Conservation (phyloP, 2,329 filamentous ascomycete species). For the Exophiala lecanii-corni region DNA sequence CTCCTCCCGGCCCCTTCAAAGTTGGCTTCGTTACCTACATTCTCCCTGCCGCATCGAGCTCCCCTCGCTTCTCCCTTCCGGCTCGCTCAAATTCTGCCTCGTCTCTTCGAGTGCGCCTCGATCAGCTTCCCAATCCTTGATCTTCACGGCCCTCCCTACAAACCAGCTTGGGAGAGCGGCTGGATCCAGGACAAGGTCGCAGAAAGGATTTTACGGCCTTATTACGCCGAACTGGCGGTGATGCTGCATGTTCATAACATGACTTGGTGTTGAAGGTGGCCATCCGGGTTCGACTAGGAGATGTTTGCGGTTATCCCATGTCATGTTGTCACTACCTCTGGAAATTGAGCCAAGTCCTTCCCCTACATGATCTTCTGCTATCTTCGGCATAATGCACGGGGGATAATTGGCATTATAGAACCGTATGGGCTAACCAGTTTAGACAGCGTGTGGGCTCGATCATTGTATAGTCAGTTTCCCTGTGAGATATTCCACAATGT, state of each 20-base stretch:
- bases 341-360: background rate
- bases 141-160: conserved; percentile 2
- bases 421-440: conserved; percentile 3
- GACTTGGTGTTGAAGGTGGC: background rate
- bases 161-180: conserved; percentile 16
- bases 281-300: background rate
- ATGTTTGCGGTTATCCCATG: background rate
- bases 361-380: background rate
- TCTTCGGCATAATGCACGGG: background rate
- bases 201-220: conserved; percentile 23
- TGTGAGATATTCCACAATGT: conserved; percentile 32
- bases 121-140: conserved; percentile 5
- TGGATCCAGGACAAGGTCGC: conserved; percentile 22
- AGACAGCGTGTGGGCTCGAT: conserved; percentile 4
- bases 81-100: conserved; percentile 6
- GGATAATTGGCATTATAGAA: background rate
- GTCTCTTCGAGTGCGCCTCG: conserved; percentile 5
- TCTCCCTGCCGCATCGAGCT: conserved; percentile 5
- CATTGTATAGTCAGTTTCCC: conserved; percentile 5
- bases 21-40: conserved; percentile 3
- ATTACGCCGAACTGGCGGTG: conserved; percentile 19
- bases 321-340: background rate
- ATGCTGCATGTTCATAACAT: conserved; percentile 17
- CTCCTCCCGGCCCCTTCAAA: conserved; percentile 4
- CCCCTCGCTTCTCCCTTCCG: conserved; percentile 10